Evolutionary conservation across 2,329 filamentous ascomycete genomes (phyloP), one percentile per base, ranked within the genome.

Genomic region (Phaeosphaeriaceae sp.): DNA sequence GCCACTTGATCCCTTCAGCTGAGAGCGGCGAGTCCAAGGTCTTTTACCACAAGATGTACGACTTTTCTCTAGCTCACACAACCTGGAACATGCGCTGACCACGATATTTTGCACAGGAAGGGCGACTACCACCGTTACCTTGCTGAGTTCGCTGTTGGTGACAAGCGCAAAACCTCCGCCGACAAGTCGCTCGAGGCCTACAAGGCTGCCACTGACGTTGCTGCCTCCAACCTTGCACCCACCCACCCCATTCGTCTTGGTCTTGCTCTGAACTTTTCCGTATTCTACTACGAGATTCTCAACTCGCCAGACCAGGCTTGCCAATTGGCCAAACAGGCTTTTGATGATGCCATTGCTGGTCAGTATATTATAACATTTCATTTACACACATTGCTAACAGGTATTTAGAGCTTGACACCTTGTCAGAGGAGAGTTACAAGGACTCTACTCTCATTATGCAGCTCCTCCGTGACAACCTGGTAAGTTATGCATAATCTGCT

Each of bases 251-350:
- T 95, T 79, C 90, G 91, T 72, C 88, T 96, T 61, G 91, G 91
- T 75, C 86, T 96, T 63, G 91, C 91, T 68, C 84, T 96, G 64
- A 96, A 96, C 87, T 95, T 95, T 84, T 96, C 92, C 62, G 92
- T 97, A 73, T 97, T 97, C 85, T 97, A 97, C 88, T 99, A 99
- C 79, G 90, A 99, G 87, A 99, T 97, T 76, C 84, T 97, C 72
- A 99, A 97, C 84, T 92, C 93, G 35, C 93, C 93, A 60, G 94
- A 97, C 77, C 93, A 95, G 82, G 93, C 92, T 74, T 97, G 93
- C 87, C 92, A 96, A 78, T 87, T 97, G 66, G 93, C 91, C 78
- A 96, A 96, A 86, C 90, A 93, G 77, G 90, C 90, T 51, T 96
- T 96, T 73, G 91, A 96, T 73, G 93, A 97, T 79, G 93, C 93